Evolutionary conservation across 257 asterid species (phyloP).

Genomic region (Solanum ahanhuiri): DNA sequence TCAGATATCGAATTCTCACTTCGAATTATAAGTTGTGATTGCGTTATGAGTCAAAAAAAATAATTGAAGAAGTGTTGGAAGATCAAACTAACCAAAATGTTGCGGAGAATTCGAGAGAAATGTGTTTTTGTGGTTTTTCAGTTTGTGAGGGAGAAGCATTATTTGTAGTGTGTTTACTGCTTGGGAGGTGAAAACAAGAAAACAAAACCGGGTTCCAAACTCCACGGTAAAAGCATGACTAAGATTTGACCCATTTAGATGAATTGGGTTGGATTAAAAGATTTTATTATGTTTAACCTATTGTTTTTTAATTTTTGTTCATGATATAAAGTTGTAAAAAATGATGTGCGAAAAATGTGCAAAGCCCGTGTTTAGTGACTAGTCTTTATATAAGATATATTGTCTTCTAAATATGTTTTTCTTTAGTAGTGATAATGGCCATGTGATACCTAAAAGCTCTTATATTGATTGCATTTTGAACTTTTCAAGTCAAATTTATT

Average conservation of each 20-base stretch:
- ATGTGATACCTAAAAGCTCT: not conserved
- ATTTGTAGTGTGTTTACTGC: not conserved
- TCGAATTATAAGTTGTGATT: no score
- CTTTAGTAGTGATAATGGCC: not conserved
- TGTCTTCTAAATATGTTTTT: not conserved
- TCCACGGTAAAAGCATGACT: not conserved
- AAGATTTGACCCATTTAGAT: constrained; percentile 1
- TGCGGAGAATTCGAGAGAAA: no score
- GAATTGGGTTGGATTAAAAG: not conserved
- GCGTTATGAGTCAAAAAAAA: no score
- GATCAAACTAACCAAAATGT: no score
- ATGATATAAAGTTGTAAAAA: no score
- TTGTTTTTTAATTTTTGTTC: not conserved
- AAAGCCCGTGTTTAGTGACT: not conserved
- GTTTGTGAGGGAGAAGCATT: no score
- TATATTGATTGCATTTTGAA: not conserved
- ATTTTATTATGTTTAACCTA: no score
- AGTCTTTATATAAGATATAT: not conserved
- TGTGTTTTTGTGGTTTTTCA: no score
- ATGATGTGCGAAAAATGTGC: not conserved
- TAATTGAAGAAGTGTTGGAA: no score
- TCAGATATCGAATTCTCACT: no score
- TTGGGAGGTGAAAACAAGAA: not conserved
- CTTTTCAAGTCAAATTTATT: not conserved
- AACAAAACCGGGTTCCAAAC: not conserved